These are phyloP conservation scores for Lasiodiplodia sp. DNA, from an alignment of 2,329 filamentous ascomycete species.

Conservation along the genomic window DNA sequence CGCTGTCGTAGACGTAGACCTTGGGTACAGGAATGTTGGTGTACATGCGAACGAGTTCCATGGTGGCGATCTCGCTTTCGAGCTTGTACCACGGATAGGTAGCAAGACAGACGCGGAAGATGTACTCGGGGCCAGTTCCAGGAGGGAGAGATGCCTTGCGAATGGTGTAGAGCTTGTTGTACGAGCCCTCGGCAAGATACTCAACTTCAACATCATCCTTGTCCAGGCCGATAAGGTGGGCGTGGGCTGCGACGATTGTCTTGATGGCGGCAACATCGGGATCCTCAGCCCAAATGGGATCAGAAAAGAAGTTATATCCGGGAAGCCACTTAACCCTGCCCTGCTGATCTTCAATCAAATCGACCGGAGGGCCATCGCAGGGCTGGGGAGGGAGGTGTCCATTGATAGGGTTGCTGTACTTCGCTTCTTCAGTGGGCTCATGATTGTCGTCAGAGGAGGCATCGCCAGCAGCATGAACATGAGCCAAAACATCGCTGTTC, in stretches of 20 bases:
- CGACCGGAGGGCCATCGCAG: too few species aligned
- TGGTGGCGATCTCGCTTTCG: conserved; percentile 36
- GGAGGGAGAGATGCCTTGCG: neutral
- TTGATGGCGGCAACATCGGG: neutral
- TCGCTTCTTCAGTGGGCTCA: too few species aligned
- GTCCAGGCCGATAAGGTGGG: conserved; percentile 12
- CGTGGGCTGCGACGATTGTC: neutral
- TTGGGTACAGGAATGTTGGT: conserved; percentile 35
- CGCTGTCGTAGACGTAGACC: conserved; percentile 31
- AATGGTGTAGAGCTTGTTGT: conserved; percentile 34
- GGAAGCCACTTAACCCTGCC: too few species aligned
- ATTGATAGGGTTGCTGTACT: too few species aligned
- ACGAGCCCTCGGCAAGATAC: conserved; percentile 31
- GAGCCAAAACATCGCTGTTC: too few species aligned
- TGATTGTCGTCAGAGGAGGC: too few species aligned
- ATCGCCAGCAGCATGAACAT: too few species aligned
- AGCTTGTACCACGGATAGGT: conserved; percentile 35
- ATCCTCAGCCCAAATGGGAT: too few species aligned
- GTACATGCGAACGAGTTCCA: conserved; percentile 33
- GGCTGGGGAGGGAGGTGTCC: too few species aligned
- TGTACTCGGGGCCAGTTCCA: conserved; percentile 34
- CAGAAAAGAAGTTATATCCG: too few species aligned
- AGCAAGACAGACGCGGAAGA: conserved; percentile 37
- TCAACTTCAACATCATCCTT: conserved; percentile 9
- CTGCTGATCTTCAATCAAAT: too few species aligned